phyloP scores from a whole-genome alignment of 805 yeast species.

The Scheffersomyces ergatensis region DNA sequence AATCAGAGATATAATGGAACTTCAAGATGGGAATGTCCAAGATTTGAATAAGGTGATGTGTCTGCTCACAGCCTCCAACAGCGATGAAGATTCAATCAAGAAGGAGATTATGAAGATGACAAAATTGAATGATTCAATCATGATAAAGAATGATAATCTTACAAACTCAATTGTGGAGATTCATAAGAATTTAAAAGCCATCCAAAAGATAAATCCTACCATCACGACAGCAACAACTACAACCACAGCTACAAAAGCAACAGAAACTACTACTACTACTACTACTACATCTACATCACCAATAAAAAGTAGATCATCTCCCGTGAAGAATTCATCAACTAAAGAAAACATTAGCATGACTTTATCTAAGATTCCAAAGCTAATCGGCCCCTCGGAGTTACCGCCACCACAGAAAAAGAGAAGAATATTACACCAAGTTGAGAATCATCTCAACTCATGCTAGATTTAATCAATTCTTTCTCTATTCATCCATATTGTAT shows the following conservation, averaged over 20 bases:
- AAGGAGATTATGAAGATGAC: neutral
- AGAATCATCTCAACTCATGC: no score
- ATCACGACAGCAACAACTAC: neutral
- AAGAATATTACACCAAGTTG: neutral
- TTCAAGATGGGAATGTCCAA: neutral
- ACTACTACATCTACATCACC: neutral
- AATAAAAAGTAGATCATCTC: neutral
- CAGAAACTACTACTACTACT: neutral
- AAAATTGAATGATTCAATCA: conserved; percentile 39
- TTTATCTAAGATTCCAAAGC: neutral
- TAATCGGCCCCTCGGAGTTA: neutral
- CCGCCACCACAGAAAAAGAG: neutral
- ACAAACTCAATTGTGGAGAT: conserved; percentile 83
- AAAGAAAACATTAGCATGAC: neutral
- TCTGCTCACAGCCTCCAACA: no score
- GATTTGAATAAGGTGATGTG: neutral
- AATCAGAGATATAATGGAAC: neutral
- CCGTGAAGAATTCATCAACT: neutral
- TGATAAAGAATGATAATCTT: conserved; percentile 83
- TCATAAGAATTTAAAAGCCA: conserved; percentile 16
- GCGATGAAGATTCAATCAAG: neutral
- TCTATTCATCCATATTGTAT: no score
- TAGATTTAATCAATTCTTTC: no score
- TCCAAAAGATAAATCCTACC: neutral
- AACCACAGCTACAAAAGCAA: neutral